Evolutionary conservation across 83 land plant genomes (phyloP).

Genomic region (Isoetes engelmannii): DNA sequence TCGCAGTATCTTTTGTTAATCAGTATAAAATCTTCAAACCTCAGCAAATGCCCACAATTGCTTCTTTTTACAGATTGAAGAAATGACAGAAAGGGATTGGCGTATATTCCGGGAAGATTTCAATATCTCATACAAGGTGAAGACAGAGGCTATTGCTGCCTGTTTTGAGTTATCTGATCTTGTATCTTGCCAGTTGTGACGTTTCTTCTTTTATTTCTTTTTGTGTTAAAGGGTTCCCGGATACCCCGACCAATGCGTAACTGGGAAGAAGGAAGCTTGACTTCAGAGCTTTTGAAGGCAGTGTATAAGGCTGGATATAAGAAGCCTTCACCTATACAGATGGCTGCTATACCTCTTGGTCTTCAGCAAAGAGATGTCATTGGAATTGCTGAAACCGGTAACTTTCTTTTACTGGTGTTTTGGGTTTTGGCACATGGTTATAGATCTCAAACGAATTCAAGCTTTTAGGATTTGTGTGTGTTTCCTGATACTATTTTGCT

Average conservation of each 20-base stretch:
- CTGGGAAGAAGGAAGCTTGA: conserved; percentile 75
- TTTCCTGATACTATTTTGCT: neutral
- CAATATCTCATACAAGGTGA: conserved; percentile 76
- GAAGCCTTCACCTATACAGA: conserved; percentile 82
- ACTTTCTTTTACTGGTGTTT: neutral
- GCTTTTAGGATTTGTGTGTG: conserved; percentile 1
- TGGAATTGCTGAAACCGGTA: conserved; percentile 87
- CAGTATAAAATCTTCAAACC: neutral
- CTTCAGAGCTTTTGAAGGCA: conserved; percentile 66
- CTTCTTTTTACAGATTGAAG: conserved; percentile 46
- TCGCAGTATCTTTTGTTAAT: neutral
- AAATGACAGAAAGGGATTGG: conserved; percentile 96
- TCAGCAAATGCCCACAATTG: neutral
- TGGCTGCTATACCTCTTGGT: conserved; percentile 93
- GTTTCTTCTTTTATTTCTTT: neutral
- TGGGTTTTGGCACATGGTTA: neutral
- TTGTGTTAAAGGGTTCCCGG: conserved; percentile 43
- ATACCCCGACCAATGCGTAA: conserved; percentile 79
- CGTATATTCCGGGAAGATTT: conserved; percentile 84
- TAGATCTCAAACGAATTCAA: neutral
- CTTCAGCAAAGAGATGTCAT: conserved; percentile 85
- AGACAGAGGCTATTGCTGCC: too few relatives aligned
- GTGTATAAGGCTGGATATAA: conserved; percentile 77
- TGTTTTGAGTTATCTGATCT: neutral
- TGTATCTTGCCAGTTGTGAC: neutral